These are phyloP conservation scores for Tetracentron sinense DNA, from an alignment of 164 flowering plant genomes.

Conservation along the genomic window DNA sequence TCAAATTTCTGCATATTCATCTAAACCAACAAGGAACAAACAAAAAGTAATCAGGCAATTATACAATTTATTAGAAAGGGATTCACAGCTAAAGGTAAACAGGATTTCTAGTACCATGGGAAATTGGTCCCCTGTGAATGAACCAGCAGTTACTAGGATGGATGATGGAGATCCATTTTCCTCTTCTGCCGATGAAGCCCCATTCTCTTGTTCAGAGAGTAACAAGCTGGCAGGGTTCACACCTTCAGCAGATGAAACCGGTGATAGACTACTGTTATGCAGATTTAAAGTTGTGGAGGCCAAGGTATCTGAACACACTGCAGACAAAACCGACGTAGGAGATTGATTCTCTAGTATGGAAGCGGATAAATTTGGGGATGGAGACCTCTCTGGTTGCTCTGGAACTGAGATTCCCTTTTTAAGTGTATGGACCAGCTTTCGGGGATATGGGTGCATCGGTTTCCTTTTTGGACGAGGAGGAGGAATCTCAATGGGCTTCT, in stretches of 20 bases:
- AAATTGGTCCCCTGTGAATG: conserved; percentile 19
- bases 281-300: conserved; percentile 37
- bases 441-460: conserved; percentile 83
- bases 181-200: conserved; percentile 22
- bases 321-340: conserved; percentile 66
- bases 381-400: conserved; percentile 28
- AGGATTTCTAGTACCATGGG: conserved; percentile 28
- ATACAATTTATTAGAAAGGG: not conserved
- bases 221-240: conserved; percentile 17
- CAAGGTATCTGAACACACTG: conserved; percentile 38
- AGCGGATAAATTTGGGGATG: conserved; percentile 33
- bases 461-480: conserved; percentile 91
- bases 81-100: not conserved
- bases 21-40: not conserved
- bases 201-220: conserved; percentile 20
- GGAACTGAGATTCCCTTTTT: conserved; percentile 20
- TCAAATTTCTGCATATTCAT: conserved; percentile 28
- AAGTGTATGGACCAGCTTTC: conserved; percentile 38
- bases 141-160: conserved; percentile 9
- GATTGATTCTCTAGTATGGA: conserved; percentile 46
- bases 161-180: conserved; percentile 25
- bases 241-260: conserved; percentile 41
- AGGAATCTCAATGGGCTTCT: conserved; percentile 69
- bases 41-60: not conserved
- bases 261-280: conserved; percentile 36